A percentile compares a stretch with the other conserved stretches of the same genome.
Conservation (phyloP, 2,329 filamentous ascomycete species). For the Neocucurbitaria cava region DNA sequence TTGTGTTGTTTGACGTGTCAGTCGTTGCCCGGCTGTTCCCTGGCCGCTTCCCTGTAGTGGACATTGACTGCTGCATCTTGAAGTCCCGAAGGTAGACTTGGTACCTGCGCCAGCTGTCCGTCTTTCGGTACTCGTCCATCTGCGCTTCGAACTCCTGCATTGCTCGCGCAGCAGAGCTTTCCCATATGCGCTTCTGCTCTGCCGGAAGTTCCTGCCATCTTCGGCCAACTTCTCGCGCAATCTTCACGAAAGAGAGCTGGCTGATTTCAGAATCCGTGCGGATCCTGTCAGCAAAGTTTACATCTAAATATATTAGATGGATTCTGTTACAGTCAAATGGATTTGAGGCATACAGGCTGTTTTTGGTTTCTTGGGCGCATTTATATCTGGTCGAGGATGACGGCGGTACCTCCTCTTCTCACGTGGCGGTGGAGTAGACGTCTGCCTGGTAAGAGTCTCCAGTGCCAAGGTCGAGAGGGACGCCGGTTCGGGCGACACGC, state of each 20-base stretch:
- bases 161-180: conserved; percentile 46
- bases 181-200: conserved; percentile 48
- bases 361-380: conserved; percentile 51
- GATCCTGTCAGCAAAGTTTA: conserved; percentile 51
- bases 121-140: conserved; percentile 51
- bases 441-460: conserved; percentile 34
- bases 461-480: conserved; percentile 40
- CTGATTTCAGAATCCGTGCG: conserved; percentile 45
- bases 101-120: conserved; percentile 46
- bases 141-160: conserved; percentile 49
- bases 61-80: conserved; percentile 35
- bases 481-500: conserved; percentile 20
- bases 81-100: conserved; percentile 47
- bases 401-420: conserved; percentile 49
- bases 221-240: conserved; percentile 48
- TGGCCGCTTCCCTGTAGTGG: conserved; percentile 25
- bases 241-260: conserved; percentile 48
- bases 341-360: conserved; percentile 43
- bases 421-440: conserved; percentile 27
- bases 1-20: conserved; percentile 31
- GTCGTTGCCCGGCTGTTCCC: conserved; percentile 29
- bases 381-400: conserved; percentile 45
- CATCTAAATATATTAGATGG: conserved; percentile 36
- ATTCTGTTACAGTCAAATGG: neutral
- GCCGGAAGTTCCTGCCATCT: conserved; percentile 47